Evolutionary conservation across 176 grass and related monocot species (phyloP), one percentile per base, ranked within the genome.

Genomic region (Tillandsia leiboldiana): DNA sequence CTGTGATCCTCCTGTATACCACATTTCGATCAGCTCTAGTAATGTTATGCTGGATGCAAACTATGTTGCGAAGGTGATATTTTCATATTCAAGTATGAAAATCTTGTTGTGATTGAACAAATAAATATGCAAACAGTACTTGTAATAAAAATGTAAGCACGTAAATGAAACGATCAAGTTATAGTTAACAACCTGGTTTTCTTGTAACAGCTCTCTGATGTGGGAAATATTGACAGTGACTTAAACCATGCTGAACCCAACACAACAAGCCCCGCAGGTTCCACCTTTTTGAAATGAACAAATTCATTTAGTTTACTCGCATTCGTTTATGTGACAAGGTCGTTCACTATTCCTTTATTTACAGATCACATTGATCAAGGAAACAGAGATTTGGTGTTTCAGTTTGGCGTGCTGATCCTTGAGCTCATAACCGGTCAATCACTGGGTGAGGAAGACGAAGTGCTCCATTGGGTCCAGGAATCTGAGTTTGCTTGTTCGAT

Each of bases 371-470:
- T 81, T 10, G 80, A 90, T 74, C 94, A 73, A 74, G 77, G 78
- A 77, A 74, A 82, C 17, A 79, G 49, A 70, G 84, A 77, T 0
- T 33, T 90, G 64, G 77, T 88, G 72, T 99, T 88, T 78, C 84
- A 90, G 87, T 99, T 92, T 70, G 94, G 94, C 29, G 81, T 90
- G 65, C 77, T 99, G 75, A 61, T 99, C 52, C 89, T 99, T 63
- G 94, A 99, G 84, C 90, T 99, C 12, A 79, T 99, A 74, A 99
- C 94, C 14, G 90, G 90, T 12, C 94, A 93, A 67, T 90, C 90
- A 8, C 75, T 88, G 26, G 78, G 85, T 47, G 80, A 69, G 63
- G 84, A 93, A 73, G 80, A 80, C 15, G 95, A 99, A 72, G 80
- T 93, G 48, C 82, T 99, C 59, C 90, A 62, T 70, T 90, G 87